Conservation (phyloP, 2,329 filamentous ascomycete species). For the Hypoxylon sp. region DNA sequence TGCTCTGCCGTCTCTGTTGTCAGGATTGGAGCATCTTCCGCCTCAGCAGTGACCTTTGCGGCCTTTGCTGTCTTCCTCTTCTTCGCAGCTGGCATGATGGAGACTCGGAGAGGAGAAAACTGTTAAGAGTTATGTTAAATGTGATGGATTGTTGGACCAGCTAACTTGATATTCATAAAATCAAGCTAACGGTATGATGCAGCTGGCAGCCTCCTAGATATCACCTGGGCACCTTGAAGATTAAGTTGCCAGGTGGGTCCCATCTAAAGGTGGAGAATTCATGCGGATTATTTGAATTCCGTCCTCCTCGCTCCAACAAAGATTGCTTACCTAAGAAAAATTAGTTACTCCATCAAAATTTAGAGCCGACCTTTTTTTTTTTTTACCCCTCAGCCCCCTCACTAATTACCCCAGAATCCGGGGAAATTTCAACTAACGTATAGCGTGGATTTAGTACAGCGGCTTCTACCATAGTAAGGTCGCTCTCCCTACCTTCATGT, state of each 20-base stretch:
- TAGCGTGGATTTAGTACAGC: not conserved
- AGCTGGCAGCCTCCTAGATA: constrained; percentile 11
- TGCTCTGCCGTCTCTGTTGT: constrained; percentile 46
- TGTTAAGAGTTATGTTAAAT: constrained; percentile 1
- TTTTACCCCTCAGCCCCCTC: constrained; percentile 1
- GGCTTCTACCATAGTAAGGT: not conserved
- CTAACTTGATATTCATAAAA: constrained; percentile 8
- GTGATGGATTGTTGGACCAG: constrained; percentile 8
- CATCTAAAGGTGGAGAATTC: not conserved
- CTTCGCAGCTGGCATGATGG: constrained; percentile 61
- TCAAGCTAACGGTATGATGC: constrained; percentile 23
- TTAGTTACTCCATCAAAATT: not conserved
- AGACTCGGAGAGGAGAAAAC: not conserved
- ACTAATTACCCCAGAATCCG: constrained; percentile 40
- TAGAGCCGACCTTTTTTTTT: not conserved
- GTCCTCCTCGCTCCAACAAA: not conserved
- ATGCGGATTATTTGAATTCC: constrained; percentile 27
- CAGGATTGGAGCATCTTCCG: constrained; percentile 43
- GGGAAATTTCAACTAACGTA: constrained; percentile 28
- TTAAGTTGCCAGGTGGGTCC: not conserved
- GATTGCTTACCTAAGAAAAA: not conserved
- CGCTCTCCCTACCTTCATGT: constrained; percentile 1
- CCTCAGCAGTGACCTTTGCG: constrained; percentile 44
- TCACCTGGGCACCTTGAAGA: not conserved
- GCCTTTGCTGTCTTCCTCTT: constrained; percentile 59